These are phyloP conservation scores for Rhodotorula kratochvilovae DNA, from an alignment of 768 basidiomycete species.

Conservation along the genomic window DNA sequence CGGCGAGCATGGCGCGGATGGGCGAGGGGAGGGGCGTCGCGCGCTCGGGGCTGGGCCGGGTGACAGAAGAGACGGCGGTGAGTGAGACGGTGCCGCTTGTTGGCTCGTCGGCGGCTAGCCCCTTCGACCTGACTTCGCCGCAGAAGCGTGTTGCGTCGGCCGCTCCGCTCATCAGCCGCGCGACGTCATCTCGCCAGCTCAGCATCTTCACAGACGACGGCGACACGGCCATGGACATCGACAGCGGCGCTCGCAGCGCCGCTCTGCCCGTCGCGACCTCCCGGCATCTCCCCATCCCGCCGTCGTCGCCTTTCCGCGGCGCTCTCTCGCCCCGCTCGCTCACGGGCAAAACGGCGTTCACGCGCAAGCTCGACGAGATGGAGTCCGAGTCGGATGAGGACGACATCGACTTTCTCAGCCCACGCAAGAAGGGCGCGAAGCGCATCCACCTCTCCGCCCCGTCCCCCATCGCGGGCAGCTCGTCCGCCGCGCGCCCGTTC, in stretches of 20 bases:
- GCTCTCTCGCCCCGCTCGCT: slow-evolving; percentile 18
- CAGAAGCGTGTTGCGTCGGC: slow-evolving; percentile 4
- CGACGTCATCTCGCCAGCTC: neutral
- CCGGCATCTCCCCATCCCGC: neutral
- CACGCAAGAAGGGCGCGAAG: slow-evolving; percentile 26
- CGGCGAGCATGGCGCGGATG: neutral
- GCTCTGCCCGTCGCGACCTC: too few relatives aligned
- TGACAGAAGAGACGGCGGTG: neutral
- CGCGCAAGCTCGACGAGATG: slow-evolving; percentile 25
- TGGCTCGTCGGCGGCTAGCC: neutral
- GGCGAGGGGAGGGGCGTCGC: neutral
- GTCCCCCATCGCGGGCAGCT: neutral
- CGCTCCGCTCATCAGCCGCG: neutral
- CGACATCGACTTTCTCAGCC: slow-evolving; percentile 34
- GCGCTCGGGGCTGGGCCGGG: neutral
- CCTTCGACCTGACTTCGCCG: slow-evolving; percentile 28
- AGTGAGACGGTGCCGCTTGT: neutral
- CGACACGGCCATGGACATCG: neutral
- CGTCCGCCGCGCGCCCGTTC: neutral
- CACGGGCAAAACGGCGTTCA: neutral
- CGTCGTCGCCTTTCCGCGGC: slow-evolving; percentile 24
- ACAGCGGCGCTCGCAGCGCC: neutral
- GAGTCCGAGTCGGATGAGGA: slow-evolving; percentile 23
- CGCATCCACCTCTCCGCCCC: neutral
- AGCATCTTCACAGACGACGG: neutral